These are phyloP conservation scores for Phtheirospermum japonicum DNA, from an alignment of 257 asterid genomes.

Conservation along the genomic window DNA sequence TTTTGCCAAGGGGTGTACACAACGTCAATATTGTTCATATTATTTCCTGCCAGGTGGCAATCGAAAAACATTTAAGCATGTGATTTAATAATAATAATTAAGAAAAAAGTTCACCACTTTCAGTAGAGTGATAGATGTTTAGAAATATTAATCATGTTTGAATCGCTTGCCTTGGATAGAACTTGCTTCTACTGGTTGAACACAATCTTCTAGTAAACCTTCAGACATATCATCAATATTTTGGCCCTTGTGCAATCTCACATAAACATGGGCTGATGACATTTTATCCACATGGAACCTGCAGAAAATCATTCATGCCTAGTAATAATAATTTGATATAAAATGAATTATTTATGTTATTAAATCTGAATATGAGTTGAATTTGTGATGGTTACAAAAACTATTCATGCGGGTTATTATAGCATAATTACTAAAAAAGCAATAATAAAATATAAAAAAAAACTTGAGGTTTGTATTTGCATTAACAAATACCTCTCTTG, in stretches of 20 bases:
- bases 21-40: conserved; percentile 84
- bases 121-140: conserved; percentile 12
- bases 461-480: no score
- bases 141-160: conserved; percentile 1
- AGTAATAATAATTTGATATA: no score
- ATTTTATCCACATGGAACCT: conserved; percentile 99
- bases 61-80: no score
- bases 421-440: no score
- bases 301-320: conserved; percentile 32
- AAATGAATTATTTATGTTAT: no score
- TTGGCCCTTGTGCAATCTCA: conserved; percentile 86
- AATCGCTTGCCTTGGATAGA: conserved; percentile 78
- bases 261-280: conserved; percentile 98
- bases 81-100: no score
- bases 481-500: no score
- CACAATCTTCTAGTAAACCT: conserved; percentile 93
- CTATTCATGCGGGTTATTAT: no score
- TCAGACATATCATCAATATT: conserved; percentile 81
- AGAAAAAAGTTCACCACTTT: conserved; percentile 6
- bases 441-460: no score
- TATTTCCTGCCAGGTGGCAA: conserved; percentile 57
- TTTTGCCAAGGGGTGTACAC: conserved; percentile 99
- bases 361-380: no score
- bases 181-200: conserved; percentile 92
- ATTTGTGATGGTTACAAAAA: no score